A percentile compares a stretch with the other conserved stretches of the same genome.
Conservation (phyloP, 192 early-diverging fungal genomes). For the Coemansia umbellata region DNA sequence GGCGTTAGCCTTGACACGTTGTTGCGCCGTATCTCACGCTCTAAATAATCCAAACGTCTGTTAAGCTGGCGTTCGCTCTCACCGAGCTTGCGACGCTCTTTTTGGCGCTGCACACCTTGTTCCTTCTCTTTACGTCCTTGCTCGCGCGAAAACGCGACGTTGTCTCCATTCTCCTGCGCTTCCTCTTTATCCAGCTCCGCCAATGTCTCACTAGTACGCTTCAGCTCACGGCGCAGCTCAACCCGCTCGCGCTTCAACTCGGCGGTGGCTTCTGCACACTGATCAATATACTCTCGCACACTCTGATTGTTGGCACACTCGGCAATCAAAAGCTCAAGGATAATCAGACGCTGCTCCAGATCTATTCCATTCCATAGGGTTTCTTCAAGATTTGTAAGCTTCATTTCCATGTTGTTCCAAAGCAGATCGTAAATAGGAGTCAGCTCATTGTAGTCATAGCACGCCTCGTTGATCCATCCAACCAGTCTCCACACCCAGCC, state of each 20-base stretch:
- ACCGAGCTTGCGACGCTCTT: conserved; percentile 45
- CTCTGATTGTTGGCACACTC: conserved; percentile 56
- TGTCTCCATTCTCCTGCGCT: neutral
- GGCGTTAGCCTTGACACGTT: conserved; percentile 66
- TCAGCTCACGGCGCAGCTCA: conserved; percentile 64
- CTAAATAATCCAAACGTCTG: conserved; percentile 57
- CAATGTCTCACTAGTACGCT: conserved; percentile 45
- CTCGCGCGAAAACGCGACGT: conserved; percentile 13
- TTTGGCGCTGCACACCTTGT: conserved; percentile 34
- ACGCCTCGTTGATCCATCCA: conserved; percentile 43
- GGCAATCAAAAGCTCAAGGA: conserved; percentile 63
- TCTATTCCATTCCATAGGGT: conserved; percentile 7
- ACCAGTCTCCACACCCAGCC: conserved; percentile 28
- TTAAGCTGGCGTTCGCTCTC: conserved; percentile 32
- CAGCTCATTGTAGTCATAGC: conserved; percentile 29
- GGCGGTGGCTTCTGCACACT: conserved; percentile 62
- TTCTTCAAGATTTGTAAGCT: neutral
- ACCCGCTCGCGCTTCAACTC: conserved; percentile 74
- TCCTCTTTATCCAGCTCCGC: conserved; percentile 49
- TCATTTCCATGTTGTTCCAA: conserved; percentile 12
- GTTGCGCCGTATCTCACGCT: conserved; percentile 62
- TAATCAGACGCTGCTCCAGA: conserved; percentile 54
- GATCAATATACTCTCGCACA: conserved; percentile 67
- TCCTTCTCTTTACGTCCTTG: conserved; percentile 36
- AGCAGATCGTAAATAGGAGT: conserved; percentile 34